These are phyloP conservation scores for Bryoglossum gracile DNA, from an alignment of 495 filamentous ascomycete genomes.

Conservation along the genomic window DNA sequence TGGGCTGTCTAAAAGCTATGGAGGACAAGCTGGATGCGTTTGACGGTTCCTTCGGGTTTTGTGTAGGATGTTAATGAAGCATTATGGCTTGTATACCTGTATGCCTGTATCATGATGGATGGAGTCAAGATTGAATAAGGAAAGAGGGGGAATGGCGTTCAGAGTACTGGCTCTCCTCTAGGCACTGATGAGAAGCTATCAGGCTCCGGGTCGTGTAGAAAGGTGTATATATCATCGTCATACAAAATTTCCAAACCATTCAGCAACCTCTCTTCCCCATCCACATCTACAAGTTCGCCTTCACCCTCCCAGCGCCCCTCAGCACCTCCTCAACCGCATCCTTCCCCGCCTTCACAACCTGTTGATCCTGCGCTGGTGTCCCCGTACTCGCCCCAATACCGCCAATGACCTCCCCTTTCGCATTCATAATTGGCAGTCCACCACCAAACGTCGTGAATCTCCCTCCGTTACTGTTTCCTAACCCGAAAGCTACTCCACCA, in stretches of 20 bases:
- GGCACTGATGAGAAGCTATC: too few relatives aligned
- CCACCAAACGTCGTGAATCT: slow-evolving; percentile 25
- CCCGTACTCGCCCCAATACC: slow-evolving; percentile 22
- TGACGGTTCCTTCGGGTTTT: slow-evolving; percentile 53
- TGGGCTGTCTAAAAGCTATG: slow-evolving; percentile 42
- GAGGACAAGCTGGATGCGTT: slow-evolving; percentile 43
- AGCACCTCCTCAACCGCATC: slow-evolving; percentile 22
- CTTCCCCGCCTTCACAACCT: slow-evolving; percentile 23
- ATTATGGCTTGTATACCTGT: not conserved
- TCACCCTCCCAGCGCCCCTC: slow-evolving; percentile 7
- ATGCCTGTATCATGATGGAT: not conserved
- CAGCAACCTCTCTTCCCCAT: not conserved
- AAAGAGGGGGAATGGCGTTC: not conserved
- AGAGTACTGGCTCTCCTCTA: not conserved
- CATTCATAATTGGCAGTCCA: slow-evolving; percentile 23
- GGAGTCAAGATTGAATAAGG: not conserved
- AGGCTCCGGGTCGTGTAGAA: too few relatives aligned
- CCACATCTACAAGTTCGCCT: slow-evolving; percentile 15
- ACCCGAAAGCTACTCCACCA: slow-evolving; percentile 20
- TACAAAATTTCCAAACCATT: not conserved
- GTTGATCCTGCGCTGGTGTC: slow-evolving; percentile 24
- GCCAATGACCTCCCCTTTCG: slow-evolving; percentile 23
- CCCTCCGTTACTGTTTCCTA: slow-evolving; percentile 23
- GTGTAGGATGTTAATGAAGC: slow-evolving; percentile 33
- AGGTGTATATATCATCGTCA: not conserved